Conservation (phyloP, 129 eudicot genomes). For the Chrysanthemum seticuspe region DNA sequence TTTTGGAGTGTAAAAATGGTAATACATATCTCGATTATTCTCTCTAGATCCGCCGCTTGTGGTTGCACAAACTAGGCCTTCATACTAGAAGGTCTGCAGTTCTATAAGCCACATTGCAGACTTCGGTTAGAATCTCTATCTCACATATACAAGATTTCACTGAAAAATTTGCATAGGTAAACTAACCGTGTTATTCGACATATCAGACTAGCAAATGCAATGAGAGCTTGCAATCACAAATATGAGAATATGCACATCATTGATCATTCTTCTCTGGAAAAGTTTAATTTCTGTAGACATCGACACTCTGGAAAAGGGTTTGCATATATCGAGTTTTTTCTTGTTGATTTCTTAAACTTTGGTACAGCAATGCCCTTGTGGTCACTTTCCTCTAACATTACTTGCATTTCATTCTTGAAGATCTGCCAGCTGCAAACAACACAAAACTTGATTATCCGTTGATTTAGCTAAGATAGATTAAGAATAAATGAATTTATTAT, state of each 20-base stretch:
- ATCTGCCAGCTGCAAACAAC: conserved; percentile 65
- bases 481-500: neutral
- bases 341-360: conserved; percentile 48
- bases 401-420: conserved; percentile 63
- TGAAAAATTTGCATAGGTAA: conserved; percentile 5
- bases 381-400: conserved; percentile 81
- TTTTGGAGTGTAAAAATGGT: too few species aligned
- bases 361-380: conserved; percentile 72
- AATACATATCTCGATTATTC: too few species aligned
- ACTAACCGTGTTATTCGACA: conserved; percentile 10
- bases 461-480: neutral
- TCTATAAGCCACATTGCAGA: conserved; percentile 9
- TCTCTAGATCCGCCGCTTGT: too few species aligned
- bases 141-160: neutral
- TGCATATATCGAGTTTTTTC: conserved; percentile 58
- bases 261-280: conserved; percentile 27
- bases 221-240: conserved; percentile 13
- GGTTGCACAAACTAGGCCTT: too few species aligned
- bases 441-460: neutral
- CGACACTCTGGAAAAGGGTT: conserved; percentile 87
- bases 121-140: conserved; percentile 7
- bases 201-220: neutral
- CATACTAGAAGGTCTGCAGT: conserved; percentile 9
- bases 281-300: conserved; percentile 59
- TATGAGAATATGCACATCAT: conserved; percentile 4